Conservation (phyloP, 495 filamentous ascomycete genomes). For the Penicillium robsamsonii region DNA sequence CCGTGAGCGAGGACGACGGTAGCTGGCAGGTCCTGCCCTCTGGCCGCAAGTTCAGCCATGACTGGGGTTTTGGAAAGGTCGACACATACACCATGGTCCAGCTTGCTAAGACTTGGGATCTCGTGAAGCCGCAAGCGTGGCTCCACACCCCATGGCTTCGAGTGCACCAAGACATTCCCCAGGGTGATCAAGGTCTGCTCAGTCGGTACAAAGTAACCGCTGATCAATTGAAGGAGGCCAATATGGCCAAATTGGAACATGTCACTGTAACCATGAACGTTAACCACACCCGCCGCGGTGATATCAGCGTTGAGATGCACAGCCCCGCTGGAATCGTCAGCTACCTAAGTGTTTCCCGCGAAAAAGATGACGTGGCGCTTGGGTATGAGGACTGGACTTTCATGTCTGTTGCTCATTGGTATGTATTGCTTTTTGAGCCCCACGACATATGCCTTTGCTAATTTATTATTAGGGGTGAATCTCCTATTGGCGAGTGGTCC, state of each 20-base stretch:
- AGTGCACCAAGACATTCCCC: conserved; percentile 80
- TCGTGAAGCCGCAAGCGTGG: conserved; percentile 97
- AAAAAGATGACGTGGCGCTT: conserved; percentile 54
- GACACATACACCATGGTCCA: conserved; percentile 86
- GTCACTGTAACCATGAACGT: conserved; percentile 98
- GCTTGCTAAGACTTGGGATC: conserved; percentile 77
- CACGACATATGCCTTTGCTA: conserved; percentile 3
- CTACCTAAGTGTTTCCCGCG: conserved; percentile 74
- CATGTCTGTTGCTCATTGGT: conserved; percentile 97
- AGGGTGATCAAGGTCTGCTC: conserved; percentile 77
- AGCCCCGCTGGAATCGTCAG: conserved; percentile 80
- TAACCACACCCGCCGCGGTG: conserved; percentile 78
- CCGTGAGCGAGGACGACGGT: conserved; percentile 67
- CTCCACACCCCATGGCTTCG: conserved; percentile 89
- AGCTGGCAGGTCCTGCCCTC: conserved; percentile 79
- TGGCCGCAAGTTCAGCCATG: conserved; percentile 86
- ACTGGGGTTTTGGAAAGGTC: conserved; percentile 92
- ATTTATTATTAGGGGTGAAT: conserved; percentile 68
- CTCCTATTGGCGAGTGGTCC: conserved; percentile 83
- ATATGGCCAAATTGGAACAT: conserved; percentile 84
- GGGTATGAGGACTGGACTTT: conserved; percentile 99
- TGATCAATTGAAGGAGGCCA: conserved; percentile 74
- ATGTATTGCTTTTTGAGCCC: conserved; percentile 29
- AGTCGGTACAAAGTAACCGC: conserved; percentile 74
- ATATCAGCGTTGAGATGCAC: conserved; percentile 88